Evolutionary conservation across 495 filamentous ascomycete genomes (phyloP).

Genomic region (Aspergillus campestris): DNA sequence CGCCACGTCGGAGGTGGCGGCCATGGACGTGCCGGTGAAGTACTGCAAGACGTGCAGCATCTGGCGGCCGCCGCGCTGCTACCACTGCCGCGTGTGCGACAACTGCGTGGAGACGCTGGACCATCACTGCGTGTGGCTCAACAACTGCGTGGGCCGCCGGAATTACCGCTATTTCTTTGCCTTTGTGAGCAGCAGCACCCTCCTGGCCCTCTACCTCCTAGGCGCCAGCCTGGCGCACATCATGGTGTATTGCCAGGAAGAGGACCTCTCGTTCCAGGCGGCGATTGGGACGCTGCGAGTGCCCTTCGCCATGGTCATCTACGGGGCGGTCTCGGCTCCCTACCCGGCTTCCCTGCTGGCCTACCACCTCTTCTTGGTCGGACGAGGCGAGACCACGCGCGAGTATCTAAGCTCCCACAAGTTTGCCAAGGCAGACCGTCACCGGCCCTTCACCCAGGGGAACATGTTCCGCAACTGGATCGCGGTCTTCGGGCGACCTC

Average conservation of each 20-base stretch:
- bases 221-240: conserved; percentile 74
- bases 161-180: conserved; percentile 98
- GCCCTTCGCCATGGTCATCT: conserved; percentile 85
- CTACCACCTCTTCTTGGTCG: conserved; percentile 88
- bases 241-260: conserved; percentile 53
- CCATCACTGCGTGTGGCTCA: conserved; percentile 98
- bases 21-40: conserved; percentile 95
- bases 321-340: conserved; percentile 60
- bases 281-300: conserved; percentile 64
- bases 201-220: conserved; percentile 70
- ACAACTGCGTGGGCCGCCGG: conserved; percentile 93
- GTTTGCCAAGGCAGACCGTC: conserved; percentile 82
- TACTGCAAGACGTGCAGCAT: conserved; percentile 96
- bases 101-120: conserved; percentile 97
- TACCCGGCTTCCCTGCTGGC: conserved; percentile 78
- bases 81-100: conserved; percentile 94
- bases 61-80: conserved; percentile 90
- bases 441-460: conserved; percentile 81
- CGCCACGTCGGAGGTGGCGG: conserved; percentile 58
- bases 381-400: conserved; percentile 84
- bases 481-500: conserved; percentile 69
- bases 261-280: conserved; percentile 54
- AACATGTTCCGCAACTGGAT: conserved; percentile 71
- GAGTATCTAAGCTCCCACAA: conserved; percentile 96
- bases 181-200: conserved; percentile 66